Percentiles rank a stretch among this genome's conserved stretches.
These are phyloP conservation scores for Dalbergia cultrata DNA, from an alignment of 306 rosid species.

Conservation along the genomic window DNA sequence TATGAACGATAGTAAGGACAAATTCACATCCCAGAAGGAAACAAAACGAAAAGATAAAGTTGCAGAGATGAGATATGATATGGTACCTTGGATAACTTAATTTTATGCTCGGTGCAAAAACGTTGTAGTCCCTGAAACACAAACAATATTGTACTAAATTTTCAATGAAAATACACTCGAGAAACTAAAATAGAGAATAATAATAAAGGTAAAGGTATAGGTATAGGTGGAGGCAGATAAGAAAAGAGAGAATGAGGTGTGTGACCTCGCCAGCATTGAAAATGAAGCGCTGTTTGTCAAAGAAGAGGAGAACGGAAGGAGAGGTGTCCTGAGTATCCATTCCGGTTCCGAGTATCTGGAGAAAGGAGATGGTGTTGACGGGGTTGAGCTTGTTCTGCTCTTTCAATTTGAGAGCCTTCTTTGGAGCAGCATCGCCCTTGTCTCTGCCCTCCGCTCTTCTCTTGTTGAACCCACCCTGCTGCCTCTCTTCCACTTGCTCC, in stretches of 20 bases:
- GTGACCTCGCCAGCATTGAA: slow-evolving; percentile 94
- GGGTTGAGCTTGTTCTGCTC: slow-evolving; percentile 74
- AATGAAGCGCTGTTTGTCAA: slow-evolving; percentile 86
- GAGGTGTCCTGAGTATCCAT: slow-evolving; percentile 95
- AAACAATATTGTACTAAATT: background rate
- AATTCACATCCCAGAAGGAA: slow-evolving; percentile 9
- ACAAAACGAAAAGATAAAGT: background rate
- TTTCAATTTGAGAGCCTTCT: slow-evolving; percentile 67
- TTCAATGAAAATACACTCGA: background rate
- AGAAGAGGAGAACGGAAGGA: slow-evolving; percentile 86
- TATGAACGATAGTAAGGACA: slow-evolving; percentile 20
- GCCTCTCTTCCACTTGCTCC: slow-evolving; percentile 59
- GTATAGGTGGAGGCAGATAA: background rate
- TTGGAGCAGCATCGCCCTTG: slow-evolving; percentile 49
- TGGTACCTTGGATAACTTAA: slow-evolving; percentile 79
- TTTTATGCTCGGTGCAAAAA: slow-evolving; percentile 88
- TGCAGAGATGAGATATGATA: slow-evolving; percentile 7
- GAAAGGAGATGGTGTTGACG: slow-evolving; percentile 70
- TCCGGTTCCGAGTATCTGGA: slow-evolving; percentile 90
- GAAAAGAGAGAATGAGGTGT: background rate
- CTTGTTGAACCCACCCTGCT: slow-evolving; percentile 63
- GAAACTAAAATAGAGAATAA: background rate
- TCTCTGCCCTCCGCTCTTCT: slow-evolving; percentile 83
- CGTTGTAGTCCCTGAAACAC: slow-evolving; percentile 80
- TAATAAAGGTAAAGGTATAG: no score